Evolutionary conservation across 495 filamentous ascomycete genomes (phyloP).

Genomic region (Penicillium turbatum): DNA sequence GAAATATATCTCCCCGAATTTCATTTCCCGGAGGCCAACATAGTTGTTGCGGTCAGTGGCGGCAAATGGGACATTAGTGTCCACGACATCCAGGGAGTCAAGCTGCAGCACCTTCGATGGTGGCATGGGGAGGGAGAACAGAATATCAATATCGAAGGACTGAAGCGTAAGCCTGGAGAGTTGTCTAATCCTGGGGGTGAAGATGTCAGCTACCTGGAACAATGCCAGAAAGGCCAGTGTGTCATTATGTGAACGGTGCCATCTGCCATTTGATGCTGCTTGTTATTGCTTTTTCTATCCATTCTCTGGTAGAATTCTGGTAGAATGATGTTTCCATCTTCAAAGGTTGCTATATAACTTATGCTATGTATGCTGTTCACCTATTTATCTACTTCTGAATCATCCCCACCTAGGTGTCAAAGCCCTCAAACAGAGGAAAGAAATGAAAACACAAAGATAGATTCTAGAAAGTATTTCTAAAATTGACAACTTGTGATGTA

Average conservation of each 20-base stretch:
- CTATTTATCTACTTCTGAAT: too few relatives aligned
- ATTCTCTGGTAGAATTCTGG: neutral
- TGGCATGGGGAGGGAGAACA: conserved; percentile 87
- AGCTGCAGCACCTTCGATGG: conserved; percentile 75
- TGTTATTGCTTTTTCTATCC: neutral
- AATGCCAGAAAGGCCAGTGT: conserved; percentile 52
- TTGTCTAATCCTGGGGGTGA: conserved; percentile 35
- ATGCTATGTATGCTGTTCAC: too few relatives aligned
- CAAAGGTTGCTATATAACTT: neutral
- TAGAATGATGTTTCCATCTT: neutral
- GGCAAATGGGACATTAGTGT: conserved; percentile 85
- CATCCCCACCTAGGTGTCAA: too few relatives aligned
- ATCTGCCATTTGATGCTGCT: neutral
- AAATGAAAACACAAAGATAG: too few relatives aligned
- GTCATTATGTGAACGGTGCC: conserved; percentile 43
- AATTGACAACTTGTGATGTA: too few relatives aligned
- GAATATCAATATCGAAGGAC: conserved; percentile 69
- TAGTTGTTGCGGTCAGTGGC: conserved; percentile 66
- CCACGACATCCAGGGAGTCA: conserved; percentile 61
- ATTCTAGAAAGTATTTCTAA: too few relatives aligned
- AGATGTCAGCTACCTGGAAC: conserved; percentile 60
- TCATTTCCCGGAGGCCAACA: conserved; percentile 76
- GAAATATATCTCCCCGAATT: conserved; percentile 86
- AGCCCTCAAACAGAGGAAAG: too few relatives aligned
- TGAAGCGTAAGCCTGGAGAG: conserved; percentile 56